Conservation (phyloP, 768 basidiomycete species). For the Guyanaporus albipodus region DNA sequence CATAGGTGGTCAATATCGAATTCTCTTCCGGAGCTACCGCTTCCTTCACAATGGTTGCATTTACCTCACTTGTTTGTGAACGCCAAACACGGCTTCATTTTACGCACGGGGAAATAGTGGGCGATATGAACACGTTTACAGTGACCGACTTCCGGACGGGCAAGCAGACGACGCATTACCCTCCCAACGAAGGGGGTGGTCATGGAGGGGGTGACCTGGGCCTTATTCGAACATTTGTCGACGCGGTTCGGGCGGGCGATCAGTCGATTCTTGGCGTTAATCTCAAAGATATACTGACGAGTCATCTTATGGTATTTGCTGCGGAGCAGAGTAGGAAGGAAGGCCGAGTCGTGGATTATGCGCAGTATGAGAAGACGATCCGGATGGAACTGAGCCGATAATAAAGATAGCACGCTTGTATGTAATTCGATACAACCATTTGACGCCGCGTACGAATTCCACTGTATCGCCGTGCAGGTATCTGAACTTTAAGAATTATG, state of each 20-base stretch:
- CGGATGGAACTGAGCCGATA: slow-evolving; percentile 31
- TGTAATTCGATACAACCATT: background rate
- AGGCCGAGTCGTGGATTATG: slow-evolving; percentile 66
- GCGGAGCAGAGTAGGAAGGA: slow-evolving; percentile 74
- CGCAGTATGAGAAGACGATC: slow-evolving; percentile 55
- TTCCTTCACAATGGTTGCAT: slow-evolving; percentile 89
- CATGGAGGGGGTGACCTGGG: slow-evolving; percentile 86
- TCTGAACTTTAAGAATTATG: too few relatives aligned
- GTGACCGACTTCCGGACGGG: slow-evolving; percentile 71
- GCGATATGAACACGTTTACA: slow-evolving; percentile 74
- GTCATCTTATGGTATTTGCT: slow-evolving; percentile 84
- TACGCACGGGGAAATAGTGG: slow-evolving; percentile 84
- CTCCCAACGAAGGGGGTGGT: slow-evolving; percentile 57
- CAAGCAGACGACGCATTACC: slow-evolving; percentile 40
- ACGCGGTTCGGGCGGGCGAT: slow-evolving; percentile 62
- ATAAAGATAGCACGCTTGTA: background rate
- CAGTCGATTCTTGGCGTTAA: slow-evolving; percentile 66
- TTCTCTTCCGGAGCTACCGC: slow-evolving; percentile 78
- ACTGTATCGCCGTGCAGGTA: background rate
- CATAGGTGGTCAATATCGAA: slow-evolving; percentile 78
- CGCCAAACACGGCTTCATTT: slow-evolving; percentile 86
- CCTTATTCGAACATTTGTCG: slow-evolving; percentile 68
- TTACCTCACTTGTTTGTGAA: slow-evolving; percentile 71
- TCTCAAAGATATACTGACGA: slow-evolving; percentile 65
- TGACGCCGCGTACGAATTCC: background rate